These are phyloP conservation scores for Aphelidium insulamus DNA, from an alignment of 371 early-diverging fungal genomes.

Conservation along the genomic window DNA sequence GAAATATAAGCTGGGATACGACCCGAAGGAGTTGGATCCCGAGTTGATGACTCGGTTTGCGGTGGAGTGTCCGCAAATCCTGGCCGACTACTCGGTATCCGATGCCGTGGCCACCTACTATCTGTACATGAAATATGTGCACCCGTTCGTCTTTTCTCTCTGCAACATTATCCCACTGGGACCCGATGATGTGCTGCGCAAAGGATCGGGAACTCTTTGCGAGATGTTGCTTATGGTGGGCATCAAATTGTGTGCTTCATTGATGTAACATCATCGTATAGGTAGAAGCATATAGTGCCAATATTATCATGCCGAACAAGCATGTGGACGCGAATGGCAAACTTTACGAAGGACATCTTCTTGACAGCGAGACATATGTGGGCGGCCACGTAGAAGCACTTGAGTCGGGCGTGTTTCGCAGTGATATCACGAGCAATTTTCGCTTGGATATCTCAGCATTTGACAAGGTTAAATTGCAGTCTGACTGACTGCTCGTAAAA, in stretches of 20 bases:
- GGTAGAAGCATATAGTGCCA: constrained; percentile 76
- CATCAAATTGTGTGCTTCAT: constrained; percentile 1
- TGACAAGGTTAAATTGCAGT: no score
- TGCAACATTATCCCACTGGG: constrained; percentile 96
- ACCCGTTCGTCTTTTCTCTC: constrained; percentile 97
- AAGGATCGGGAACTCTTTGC: constrained; percentile 96
- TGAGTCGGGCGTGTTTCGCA: constrained; percentile 94
- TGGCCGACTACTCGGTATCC: constrained; percentile 98
- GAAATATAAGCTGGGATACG: constrained; percentile 90
- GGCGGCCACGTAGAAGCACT: constrained; percentile 98
- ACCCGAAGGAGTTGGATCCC: constrained; percentile 97
- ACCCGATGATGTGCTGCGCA: constrained; percentile 89
- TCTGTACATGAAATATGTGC: constrained; percentile 98
- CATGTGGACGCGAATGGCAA: constrained; percentile 48
- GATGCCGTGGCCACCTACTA: constrained; percentile 99
- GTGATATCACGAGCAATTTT: constrained; percentile 88
- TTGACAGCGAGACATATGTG: constrained; percentile 93
- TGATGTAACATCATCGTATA: constrained; percentile 5
- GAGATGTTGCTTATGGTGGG: constrained; percentile 92
- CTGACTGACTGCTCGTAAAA: no score
- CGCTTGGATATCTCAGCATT: no score
- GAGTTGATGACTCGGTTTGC: constrained; percentile 97
- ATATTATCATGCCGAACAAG: constrained; percentile 93
- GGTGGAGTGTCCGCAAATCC: constrained; percentile 73
- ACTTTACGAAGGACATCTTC: constrained; percentile 70